Evolutionary conservation across 176 grass and related monocot genomes (phyloP).

Genomic region (Ensete glaucum): DNA sequence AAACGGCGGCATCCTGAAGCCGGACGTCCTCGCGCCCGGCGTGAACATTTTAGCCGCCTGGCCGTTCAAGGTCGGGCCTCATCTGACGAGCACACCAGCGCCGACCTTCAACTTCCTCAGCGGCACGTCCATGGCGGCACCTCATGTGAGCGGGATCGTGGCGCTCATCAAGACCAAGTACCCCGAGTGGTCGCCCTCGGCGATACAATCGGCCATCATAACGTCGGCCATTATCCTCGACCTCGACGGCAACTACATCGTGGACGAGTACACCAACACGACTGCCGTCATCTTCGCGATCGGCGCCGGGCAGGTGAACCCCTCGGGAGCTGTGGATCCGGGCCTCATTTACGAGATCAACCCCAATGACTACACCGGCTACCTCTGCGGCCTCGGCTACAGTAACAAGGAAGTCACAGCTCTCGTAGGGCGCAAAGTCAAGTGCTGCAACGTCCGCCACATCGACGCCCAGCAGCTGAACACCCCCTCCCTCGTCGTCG

Average conservation of each 20-base stretch:
- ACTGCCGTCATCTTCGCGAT: constrained; percentile 25
- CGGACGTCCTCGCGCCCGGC: constrained; percentile 55
- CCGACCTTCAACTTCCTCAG: constrained; percentile 32
- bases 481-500: constrained; percentile 35
- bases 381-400: constrained; percentile 39
- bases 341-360: constrained; percentile 48
- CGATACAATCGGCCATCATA: constrained; percentile 62
- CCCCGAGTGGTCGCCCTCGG: constrained; percentile 45
- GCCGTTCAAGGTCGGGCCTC: constrained; percentile 19
- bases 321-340: constrained; percentile 31
- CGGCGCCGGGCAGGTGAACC: constrained; percentile 42
- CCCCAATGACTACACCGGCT: constrained; percentile 28
- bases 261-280: constrained; percentile 28
- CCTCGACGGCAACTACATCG: constrained; percentile 27
- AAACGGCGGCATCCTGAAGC: constrained; percentile 45
- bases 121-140: constrained; percentile 67
- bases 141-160: constrained; percentile 42
- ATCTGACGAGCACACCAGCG: not conserved
- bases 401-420: constrained; percentile 1
- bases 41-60: constrained; percentile 56
- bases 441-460: constrained; percentile 8
- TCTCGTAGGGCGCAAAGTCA: not conserved
- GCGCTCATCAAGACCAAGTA: constrained; percentile 38
- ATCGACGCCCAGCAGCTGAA: constrained; percentile 30
- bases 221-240: constrained; percentile 31